phyloP scores from a whole-genome alignment of 306 rosid species.

The Astragalus membranaceus region DNA sequence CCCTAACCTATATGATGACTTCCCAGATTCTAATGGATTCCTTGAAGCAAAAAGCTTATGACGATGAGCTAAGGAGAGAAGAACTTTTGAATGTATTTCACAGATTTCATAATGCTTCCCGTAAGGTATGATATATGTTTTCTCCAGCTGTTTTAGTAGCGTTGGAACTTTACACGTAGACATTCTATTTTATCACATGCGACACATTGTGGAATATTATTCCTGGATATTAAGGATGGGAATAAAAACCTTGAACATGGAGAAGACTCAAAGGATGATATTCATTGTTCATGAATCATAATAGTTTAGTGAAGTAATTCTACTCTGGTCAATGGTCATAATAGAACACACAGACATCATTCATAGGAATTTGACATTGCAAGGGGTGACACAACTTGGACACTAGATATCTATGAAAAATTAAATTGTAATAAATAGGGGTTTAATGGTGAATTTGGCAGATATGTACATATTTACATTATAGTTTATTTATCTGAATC shows the following conservation, averaged over 20 bases:
- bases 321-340: constrained; percentile 3
- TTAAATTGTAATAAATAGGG: background rate
- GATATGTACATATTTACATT: background rate
- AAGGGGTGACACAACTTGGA: background rate
- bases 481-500: background rate
- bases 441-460: background rate
- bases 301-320: constrained; percentile 9
- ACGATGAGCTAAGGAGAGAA: constrained; percentile 89
- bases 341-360: background rate
- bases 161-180: background rate
- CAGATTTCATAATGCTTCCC: constrained; percentile 59
- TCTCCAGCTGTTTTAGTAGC: background rate
- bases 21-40: constrained; percentile 85
- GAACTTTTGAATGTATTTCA: constrained; percentile 73
- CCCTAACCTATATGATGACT: constrained; percentile 18
- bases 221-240: background rate
- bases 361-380: background rate
- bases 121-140: constrained; percentile 42
- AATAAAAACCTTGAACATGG: background rate
- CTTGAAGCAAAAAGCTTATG: constrained; percentile 80
- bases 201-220: background rate
- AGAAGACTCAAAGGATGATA: background rate
- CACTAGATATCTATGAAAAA: background rate
- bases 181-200: background rate
- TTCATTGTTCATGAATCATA: constrained; percentile 10